These are phyloP conservation scores for Blastobotrys muscicola DNA, from an alignment of 805 yeast species.

Conservation along the genomic window DNA sequence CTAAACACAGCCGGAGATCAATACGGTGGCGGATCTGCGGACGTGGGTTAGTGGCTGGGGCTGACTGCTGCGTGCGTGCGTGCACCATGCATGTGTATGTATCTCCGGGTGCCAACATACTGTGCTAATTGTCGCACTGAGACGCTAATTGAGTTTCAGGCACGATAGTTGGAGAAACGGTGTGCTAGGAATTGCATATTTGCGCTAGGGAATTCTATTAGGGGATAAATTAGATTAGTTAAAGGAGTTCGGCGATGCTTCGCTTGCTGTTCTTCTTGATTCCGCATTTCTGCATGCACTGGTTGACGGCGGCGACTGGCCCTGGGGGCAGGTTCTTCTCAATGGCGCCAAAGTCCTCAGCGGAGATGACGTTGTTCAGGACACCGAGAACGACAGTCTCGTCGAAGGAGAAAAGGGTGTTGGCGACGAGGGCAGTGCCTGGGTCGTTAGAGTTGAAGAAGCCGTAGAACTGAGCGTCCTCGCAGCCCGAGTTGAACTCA, in stretches of 20 bases:
- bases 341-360: not conserved
- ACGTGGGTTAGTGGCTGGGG: no score
- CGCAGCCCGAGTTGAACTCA: slow-evolving; percentile 17
- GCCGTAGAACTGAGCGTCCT: slow-evolving; percentile 9
- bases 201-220: no score
- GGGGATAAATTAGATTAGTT: not conserved
- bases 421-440: slow-evolving; percentile 4
- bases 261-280: not conserved
- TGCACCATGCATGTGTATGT: no score
- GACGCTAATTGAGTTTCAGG: no score
- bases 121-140: no score
- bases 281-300: not conserved
- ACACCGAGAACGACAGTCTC: not conserved
- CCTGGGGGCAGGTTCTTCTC: not conserved
- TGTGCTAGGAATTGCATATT: no score
- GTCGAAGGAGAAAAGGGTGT: not conserved
- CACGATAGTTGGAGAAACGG: no score
- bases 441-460: slow-evolving; percentile 18
- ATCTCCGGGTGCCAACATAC: no score
- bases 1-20: no score
- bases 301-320: not conserved
- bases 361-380: not conserved
- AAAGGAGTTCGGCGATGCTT: not conserved
- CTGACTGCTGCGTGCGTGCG: no score
- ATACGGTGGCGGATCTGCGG: no score